Evolutionary conservation across 164 flowering plant species (phyloP), one percentile per base, ranked within the genome.

Genomic region (Nymphaea colorata): DNA sequence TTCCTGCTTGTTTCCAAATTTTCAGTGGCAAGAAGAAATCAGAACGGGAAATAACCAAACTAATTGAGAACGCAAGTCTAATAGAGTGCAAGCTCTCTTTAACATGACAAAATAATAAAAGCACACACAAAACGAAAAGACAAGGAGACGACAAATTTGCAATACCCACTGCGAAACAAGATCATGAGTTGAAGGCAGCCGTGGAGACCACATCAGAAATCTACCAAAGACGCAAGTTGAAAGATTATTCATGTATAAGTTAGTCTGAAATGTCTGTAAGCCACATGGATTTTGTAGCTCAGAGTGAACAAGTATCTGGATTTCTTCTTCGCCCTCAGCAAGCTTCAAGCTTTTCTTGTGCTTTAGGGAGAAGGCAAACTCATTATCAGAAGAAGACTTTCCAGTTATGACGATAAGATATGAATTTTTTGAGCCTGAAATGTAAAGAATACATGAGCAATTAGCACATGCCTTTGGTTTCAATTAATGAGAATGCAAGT

Each of bases 191-290:
- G 97, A 90, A 64, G 87, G 66, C 77, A 91, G 73, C 41, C 85
- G 74, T 3, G 92, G 92, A 70, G 96, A 91, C 91, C 91, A 94
- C 25, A 94, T 74, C 41, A 94, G 82, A 63, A 94, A 79, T 64
- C 88, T 73, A 4, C 97, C 99, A 61, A 88, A 91, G 16, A 75
- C 75, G 42, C 71, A 47, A 0, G 99, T 81, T 0, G 83, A 74
- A 42, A 88, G 86, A 11, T 79, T 73, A 65, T 72, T 72, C 82
- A 91, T 76, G 67, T 73, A 94, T 25, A 59, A 66, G 7, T 76
- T 78, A 12, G 76, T 62, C 44, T 64, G 59, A 73, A 94, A 91
- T 60, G 79, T 67, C 47, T 16, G 17, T 42, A 41, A 71, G 79
- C 36, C 73, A 70, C 0, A 36, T 43, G 64, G 63, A 12, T 66